Base-by-base conservation (phyloP, 1,139 yeast genomes). In the Saccharomyces uvarum region DNA sequence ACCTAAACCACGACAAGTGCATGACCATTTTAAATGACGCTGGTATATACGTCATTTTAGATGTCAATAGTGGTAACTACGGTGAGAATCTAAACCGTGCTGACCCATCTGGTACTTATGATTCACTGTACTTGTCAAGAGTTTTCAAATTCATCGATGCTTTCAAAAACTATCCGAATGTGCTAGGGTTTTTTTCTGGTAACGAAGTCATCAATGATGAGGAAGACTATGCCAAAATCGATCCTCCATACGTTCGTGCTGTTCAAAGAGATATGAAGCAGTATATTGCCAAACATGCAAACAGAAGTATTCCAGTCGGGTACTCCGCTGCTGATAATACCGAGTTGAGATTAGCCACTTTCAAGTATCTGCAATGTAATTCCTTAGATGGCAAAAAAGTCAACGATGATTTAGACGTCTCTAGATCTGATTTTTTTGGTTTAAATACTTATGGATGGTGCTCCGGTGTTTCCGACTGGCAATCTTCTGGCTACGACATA, bases 391-490 rank as follows among this genome's bases (percentile, higher is more conserved):
- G 77, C 47, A 53, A 56, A 14, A 54, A 50, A 29, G 55, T 64
- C 3, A 81, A 81, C 26, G 72, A 71, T 33, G 76, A 75, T 42
- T 76, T 77, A 32, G 86, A 82, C 51, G 80, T 76, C 41, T 83
- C 93, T 51, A 77, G 76, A 48, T 82, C 95, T 16, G 97, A 90
- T 69, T 90, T 90, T 73, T 88, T 88, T 67, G 97, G 97, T 53
- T 80, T 91, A 65, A 90, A 91, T 76, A 86, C 93, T 63, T 90
- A 90, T 72, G 89, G 86, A 70, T 85, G 97, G 97, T 90, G 97
- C 72, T 86, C 90, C 14, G 86, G 91, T 51, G 69, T 79, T 19
- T 79, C 81, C 46, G 76, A 80, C 54, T 88, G 85, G 79, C 63
- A 73, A 51, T 68, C 82, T 2, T 85, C 95, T 19, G 97, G 96